phyloP scores from a whole-genome alignment of 2,329 filamentous ascomycete species.

The Cercospora beticola region DNA sequence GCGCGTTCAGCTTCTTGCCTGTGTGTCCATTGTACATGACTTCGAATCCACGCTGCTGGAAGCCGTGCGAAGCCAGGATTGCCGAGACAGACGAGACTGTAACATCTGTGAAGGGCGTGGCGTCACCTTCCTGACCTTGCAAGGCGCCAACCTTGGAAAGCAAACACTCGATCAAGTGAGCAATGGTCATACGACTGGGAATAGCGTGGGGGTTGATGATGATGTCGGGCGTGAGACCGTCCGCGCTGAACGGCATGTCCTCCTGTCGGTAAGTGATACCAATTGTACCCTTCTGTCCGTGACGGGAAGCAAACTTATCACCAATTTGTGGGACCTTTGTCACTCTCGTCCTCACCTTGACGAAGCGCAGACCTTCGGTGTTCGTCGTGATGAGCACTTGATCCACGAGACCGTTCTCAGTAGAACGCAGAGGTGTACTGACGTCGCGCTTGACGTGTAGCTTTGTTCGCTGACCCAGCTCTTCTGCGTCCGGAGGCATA shows the following conservation, averaged over 20 bases:
- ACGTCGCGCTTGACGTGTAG: slow-evolving; percentile 92
- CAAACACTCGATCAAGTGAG: slow-evolving; percentile 98
- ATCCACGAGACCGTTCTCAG: slow-evolving; percentile 95
- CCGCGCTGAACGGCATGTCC: slow-evolving; percentile 95
- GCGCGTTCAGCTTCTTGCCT: slow-evolving; percentile 85
- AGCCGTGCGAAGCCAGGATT: slow-evolving; percentile 82
- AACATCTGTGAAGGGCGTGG: slow-evolving; percentile 95
- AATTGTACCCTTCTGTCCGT: slow-evolving; percentile 98
- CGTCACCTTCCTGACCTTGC: slow-evolving; percentile 92
- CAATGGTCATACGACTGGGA: slow-evolving; percentile 99
- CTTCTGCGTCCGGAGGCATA: slow-evolving; percentile 86
- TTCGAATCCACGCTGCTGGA: slow-evolving; percentile 95
- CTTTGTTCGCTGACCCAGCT: slow-evolving; percentile 87
- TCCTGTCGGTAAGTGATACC: slow-evolving; percentile 97
- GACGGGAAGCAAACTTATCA: slow-evolving; percentile 98
- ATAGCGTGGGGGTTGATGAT: slow-evolving; percentile 99
- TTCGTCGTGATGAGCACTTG: slow-evolving; percentile 92
- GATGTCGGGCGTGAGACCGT: slow-evolving; percentile 89
- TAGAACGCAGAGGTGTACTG: slow-evolving; percentile 89
- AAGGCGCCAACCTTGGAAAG: slow-evolving; percentile 93
- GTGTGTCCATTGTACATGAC: slow-evolving; percentile 99
- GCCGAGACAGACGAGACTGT: slow-evolving; percentile 91
- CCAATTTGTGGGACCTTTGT: slow-evolving; percentile 98
- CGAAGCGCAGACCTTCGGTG: slow-evolving; percentile 88
- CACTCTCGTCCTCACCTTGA: slow-evolving; percentile 95